These are phyloP conservation scores for Penicillium hesseltinei DNA, from an alignment of 2,329 filamentous ascomycete genomes.

Conservation along the genomic window DNA sequence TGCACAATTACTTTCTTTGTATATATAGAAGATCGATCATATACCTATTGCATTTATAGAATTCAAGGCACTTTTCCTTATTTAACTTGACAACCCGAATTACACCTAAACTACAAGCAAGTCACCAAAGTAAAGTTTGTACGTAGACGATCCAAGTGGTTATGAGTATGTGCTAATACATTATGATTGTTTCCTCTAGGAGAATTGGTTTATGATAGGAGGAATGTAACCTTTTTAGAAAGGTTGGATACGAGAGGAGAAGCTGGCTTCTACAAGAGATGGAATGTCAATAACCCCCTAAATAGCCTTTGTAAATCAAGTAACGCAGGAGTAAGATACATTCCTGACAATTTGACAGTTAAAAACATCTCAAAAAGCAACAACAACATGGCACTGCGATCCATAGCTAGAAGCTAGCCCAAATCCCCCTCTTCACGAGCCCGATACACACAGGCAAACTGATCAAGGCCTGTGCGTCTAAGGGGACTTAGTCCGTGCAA, in stretches of 20 bases:
- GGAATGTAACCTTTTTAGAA: no score
- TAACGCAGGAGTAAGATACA: neutral
- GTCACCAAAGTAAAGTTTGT: no score
- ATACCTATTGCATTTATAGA: conserved; percentile 4
- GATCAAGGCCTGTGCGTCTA: neutral
- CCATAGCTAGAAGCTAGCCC: neutral
- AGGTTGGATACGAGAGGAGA: no score
- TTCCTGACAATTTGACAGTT: neutral
- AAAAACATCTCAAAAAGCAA: no score
- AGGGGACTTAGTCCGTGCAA: neutral
- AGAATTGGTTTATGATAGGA: no score
- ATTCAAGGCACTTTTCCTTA: neutral
- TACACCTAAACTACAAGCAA: no score
- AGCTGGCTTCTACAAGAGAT: no score
- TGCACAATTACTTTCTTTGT: conserved; percentile 4
- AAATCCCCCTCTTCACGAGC: neutral
- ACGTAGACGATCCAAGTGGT: no score
- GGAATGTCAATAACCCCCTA: neutral
- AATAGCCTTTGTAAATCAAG: neutral
- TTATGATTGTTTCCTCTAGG: no score
- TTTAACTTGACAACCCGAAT: neutral
- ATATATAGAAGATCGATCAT: neutral
- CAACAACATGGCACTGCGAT: neutral
- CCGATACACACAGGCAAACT: neutral
- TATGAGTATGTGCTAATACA: no score